Percentiles rank a stretch among this genome's conserved stretches.
These are phyloP conservation scores for Cutaneotrichosporon cavernicola DNA, from an alignment of 1,284 basidiomycete species.

Conservation along the genomic window DNA sequence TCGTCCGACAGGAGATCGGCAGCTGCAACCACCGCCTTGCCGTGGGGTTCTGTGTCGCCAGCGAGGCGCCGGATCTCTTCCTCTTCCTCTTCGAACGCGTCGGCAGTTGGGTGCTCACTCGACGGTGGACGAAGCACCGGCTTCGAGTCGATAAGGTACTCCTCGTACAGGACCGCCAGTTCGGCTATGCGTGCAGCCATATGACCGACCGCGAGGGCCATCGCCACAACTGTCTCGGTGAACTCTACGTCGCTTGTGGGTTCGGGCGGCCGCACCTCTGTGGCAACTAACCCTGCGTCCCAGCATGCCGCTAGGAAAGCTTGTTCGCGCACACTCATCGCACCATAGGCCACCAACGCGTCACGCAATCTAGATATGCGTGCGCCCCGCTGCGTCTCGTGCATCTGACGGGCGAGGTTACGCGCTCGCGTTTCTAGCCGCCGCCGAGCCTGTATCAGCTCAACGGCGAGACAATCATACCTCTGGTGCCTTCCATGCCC, in stretches of 20 bases:
- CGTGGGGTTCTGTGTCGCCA: background rate
- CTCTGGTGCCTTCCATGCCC: constrained; percentile 52
- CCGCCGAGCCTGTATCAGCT: constrained; percentile 22
- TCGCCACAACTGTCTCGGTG: background rate
- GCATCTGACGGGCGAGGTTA: constrained; percentile 35
- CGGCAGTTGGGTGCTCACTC: constrained; percentile 4
- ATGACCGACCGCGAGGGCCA: background rate
- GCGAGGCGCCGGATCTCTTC: background rate
- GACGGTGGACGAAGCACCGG: background rate
- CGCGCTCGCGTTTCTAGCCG: constrained; percentile 27
- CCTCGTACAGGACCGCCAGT: constrained; percentile 7
- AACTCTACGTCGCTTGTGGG: no score
- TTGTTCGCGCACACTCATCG: background rate
- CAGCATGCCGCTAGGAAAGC: background rate
- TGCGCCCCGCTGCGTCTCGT: constrained; percentile 38
- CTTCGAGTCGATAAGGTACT: constrained; percentile 16
- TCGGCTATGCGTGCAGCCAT: constrained; percentile 6
- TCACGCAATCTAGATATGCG: constrained; percentile 23
- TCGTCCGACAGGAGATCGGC: background rate
- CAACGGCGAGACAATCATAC: constrained; percentile 24
- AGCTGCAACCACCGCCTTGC: background rate
- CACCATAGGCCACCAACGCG: constrained; percentile 5
- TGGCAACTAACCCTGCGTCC: background rate
- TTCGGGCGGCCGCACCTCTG: background rate
- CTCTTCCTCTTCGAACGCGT: constrained; percentile 16